phyloP scores from a whole-genome alignment of 805 yeast species.

The Ogataea parapolymorpha region DNA sequence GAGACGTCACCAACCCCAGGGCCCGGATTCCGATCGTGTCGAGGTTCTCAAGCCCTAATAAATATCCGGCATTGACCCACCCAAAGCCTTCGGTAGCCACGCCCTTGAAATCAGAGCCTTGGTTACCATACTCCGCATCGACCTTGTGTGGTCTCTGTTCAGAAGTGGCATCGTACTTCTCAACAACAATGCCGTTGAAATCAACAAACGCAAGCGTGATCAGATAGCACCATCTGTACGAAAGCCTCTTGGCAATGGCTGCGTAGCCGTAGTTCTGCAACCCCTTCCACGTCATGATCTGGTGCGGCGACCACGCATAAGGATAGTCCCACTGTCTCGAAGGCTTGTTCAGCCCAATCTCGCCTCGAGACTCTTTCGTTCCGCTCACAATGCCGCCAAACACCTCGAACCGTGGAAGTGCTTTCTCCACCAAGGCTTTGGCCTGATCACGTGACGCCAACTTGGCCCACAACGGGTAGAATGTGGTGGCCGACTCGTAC shows the following conservation, averaged over 20 bases:
- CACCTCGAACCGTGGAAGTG: constrained; percentile 71
- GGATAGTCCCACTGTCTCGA: constrained; percentile 98
- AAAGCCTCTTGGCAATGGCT: constrained; percentile 63
- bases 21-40: constrained; percentile 69
- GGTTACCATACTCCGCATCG: constrained; percentile 95
- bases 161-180: constrained; percentile 86
- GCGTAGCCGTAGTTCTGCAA: constrained; percentile 65
- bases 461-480: constrained; percentile 92
- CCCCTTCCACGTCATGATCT: constrained; percentile 91
- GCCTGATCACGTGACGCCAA: constrained; percentile 70
- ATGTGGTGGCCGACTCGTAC: constrained; percentile 83
- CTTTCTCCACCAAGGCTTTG: constrained; percentile 47
- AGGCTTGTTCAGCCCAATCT: constrained; percentile 66
- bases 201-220: constrained; percentile 90
- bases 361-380: constrained; percentile 70
- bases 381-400: constrained; percentile 90
- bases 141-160: constrained; percentile 85
- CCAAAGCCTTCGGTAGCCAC: constrained; percentile 97
- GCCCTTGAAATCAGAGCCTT: constrained; percentile 88
- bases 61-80: constrained; percentile 91
- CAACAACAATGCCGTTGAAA: constrained; percentile 91
- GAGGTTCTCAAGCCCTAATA: constrained; percentile 66
- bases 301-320: constrained; percentile 98
- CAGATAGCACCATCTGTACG: constrained; percentile 84
- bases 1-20: constrained; percentile 75